phyloP scores from a whole-genome alignment of 2,329 filamentous ascomycete species.

The Alternaria rosae region DNA sequence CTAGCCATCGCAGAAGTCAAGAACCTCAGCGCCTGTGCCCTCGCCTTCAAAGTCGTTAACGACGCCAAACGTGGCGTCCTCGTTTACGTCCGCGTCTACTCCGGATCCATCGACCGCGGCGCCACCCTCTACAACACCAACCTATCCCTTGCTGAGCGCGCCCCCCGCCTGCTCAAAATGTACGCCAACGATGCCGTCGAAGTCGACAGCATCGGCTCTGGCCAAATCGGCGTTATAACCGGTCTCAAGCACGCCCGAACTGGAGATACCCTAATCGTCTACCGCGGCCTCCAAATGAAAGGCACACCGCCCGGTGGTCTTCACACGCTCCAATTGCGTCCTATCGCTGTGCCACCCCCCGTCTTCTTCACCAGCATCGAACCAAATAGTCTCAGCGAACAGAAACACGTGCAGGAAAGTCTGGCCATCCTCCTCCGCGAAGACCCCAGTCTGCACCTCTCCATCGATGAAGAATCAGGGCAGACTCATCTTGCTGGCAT shows the following conservation, averaged over 20 bases:
- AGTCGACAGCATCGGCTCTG: conserved; percentile 78
- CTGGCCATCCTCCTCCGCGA: conserved; percentile 83
- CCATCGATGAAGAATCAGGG: conserved; percentile 85
- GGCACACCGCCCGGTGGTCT: conserved; percentile 72
- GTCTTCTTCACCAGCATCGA: conserved; percentile 98
- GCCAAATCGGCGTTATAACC: conserved; percentile 92
- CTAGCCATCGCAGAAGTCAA: conserved; percentile 51
- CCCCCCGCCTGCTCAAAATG: conserved; percentile 84
- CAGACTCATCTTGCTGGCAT: conserved; percentile 94
- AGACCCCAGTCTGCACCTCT: conserved; percentile 89
- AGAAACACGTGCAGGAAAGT: conserved; percentile 78
- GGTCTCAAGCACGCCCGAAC: conserved; percentile 92
- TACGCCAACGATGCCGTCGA: conserved; percentile 88
- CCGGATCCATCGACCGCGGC: conserved; percentile 78
- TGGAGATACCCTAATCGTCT: conserved; percentile 87
- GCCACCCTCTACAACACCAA: conserved; percentile 86
- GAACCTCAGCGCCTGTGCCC: conserved; percentile 72
- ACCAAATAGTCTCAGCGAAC: conserved; percentile 76
- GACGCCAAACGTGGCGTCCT: conserved; percentile 85
- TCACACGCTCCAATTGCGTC: conserved; percentile 79
- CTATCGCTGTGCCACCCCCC: conserved; percentile 87
- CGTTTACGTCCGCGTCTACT: conserved; percentile 92
- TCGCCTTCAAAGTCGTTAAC: conserved; percentile 93
- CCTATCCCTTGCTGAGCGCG: conserved; percentile 77
- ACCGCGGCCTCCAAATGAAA: conserved; percentile 67